phyloP scores from a whole-genome alignment of 1,284 basidiomycete genomes.

The Rhodotorula sp. region DNA sequence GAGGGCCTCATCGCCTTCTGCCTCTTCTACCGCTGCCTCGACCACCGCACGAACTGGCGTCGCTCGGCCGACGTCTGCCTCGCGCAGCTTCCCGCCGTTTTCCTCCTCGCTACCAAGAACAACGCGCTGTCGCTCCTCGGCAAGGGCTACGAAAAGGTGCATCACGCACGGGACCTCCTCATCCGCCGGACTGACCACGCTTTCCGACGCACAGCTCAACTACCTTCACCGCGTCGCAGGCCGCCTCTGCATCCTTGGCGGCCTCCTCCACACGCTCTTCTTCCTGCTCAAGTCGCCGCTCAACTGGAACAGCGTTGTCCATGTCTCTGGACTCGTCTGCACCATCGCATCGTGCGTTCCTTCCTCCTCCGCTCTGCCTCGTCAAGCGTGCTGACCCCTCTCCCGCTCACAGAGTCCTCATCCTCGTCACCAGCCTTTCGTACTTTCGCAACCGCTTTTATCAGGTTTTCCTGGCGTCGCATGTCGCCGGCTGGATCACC shows the following conservation, averaged over 20 bases:
- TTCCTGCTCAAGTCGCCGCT: slow-evolving; percentile 19
- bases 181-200: not conserved
- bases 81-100: slow-evolving; percentile 51
- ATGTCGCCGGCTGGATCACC: slow-evolving; percentile 36
- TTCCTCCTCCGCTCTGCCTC: too few relatives aligned
- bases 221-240: slow-evolving; percentile 54
- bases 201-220: slow-evolving; percentile 48
- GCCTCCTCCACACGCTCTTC: slow-evolving; percentile 48
- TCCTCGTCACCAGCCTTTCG: slow-evolving; percentile 30
- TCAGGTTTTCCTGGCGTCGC: slow-evolving; percentile 40
- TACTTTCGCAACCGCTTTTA: slow-evolving; percentile 33
- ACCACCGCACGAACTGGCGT: slow-evolving; percentile 20
- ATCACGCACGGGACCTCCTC: not conserved
- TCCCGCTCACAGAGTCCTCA: not conserved
- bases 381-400: not conserved
- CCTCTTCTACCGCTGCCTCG: slow-evolving; percentile 17
- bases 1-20: slow-evolving; percentile 14
- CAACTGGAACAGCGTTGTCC: not conserved
- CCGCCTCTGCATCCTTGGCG: slow-evolving; percentile 48
- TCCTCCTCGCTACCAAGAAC: slow-evolving; percentile 53
- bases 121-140: slow-evolving; percentile 52
- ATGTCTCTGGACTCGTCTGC: slow-evolving; percentile 16
- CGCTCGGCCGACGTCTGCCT: slow-evolving; percentile 21
- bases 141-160: slow-evolving; percentile 53
- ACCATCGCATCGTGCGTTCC: slow-evolving; percentile 13